Base-by-base conservation (phyloP, 148 eudicot genomes). In the Arctostaphylos glauca region DNA sequence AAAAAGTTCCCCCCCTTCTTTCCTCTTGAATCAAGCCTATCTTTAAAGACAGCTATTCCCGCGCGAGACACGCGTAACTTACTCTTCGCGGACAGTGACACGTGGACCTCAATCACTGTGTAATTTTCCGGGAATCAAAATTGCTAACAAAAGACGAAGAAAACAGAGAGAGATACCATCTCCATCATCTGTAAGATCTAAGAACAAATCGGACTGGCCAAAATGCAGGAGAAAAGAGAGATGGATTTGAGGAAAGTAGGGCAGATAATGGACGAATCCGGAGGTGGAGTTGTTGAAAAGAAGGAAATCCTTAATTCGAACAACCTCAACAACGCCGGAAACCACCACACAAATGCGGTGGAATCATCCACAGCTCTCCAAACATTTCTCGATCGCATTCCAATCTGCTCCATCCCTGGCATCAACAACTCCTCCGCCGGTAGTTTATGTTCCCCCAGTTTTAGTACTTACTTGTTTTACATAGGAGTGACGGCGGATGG, bases 361-460 rank as follows among this genome's bases (percentile, higher is more conserved):
- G 86, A 87, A 47, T 79, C 85, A 1, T 81, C 83, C 48, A 81
- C 58, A n/a, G 89, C 91, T 31, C 87, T 85, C 64, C 86, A 87
- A 58, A 64, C 23, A 9, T 85, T 87, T 74, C 89, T 88, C 50
- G 81, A 89, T 78, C 85, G 75, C 83, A 86, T 89, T 44, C 87
- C 89, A 55, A 75, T 86, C 55, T 49, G 77, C 10, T 81, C 89
- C 18, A 81, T 86, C 48, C 79, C 87, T 55, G 60, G 72, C 76
- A 74, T 87, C 78, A 53, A 80, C 38, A 80, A 84, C 73, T 56
- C 74, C 14, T 81, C 83, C 16, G 88, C 84, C 84, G 49, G 38
- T 47, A 14, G 0, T 9, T 19, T 72, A 25, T 48, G 0, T 50
- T 21, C 54, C 10, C 38, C 5, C 3, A 23, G 3, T 23, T 8